A percentile compares a stretch with the other conserved stretches of the same genome.
phyloP scores from a whole-genome alignment of 305 asterid genomes.

The Fraxinus sp. region DNA sequence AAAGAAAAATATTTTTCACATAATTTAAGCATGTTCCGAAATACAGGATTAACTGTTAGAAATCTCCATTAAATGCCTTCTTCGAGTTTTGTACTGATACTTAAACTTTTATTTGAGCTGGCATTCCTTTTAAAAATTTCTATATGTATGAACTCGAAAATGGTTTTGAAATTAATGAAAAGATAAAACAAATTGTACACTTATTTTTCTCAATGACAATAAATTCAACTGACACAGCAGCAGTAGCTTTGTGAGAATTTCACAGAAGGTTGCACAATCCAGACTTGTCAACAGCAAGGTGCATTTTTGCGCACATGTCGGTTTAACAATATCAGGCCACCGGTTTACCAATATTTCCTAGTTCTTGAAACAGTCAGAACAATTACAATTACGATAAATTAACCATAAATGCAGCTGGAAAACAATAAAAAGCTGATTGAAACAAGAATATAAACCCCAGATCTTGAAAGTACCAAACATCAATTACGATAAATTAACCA shows the following conservation, averaged over 20 bases:
- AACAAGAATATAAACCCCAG: background rate
- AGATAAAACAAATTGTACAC: background rate
- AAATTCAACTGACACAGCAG: background rate
- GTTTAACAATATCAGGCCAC: background rate
- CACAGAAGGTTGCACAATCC: background rate
- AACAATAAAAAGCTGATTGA: background rate
- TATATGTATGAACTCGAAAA: background rate
- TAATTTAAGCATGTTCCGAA: background rate
- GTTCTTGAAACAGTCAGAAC: background rate
- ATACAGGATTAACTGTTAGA: background rate
- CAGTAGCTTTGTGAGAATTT: background rate
- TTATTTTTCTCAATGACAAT: background rate
- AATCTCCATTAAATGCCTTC: background rate
- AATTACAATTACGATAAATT: background rate
- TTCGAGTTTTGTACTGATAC: background rate
- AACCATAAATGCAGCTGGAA: background rate
- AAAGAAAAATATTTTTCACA: conserved; percentile 3
- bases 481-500: background rate
- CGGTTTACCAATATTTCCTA: background rate
- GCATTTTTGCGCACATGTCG: background rate
- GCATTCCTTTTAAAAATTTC: background rate
- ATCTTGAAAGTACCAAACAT: background rate
- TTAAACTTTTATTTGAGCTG: background rate
- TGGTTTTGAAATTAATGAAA: background rate
- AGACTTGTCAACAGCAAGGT: conserved; percentile 2